Evolutionary conservation across 2,329 filamentous ascomycete species (phyloP).

Genomic region (Microcyclospora pomicola): DNA sequence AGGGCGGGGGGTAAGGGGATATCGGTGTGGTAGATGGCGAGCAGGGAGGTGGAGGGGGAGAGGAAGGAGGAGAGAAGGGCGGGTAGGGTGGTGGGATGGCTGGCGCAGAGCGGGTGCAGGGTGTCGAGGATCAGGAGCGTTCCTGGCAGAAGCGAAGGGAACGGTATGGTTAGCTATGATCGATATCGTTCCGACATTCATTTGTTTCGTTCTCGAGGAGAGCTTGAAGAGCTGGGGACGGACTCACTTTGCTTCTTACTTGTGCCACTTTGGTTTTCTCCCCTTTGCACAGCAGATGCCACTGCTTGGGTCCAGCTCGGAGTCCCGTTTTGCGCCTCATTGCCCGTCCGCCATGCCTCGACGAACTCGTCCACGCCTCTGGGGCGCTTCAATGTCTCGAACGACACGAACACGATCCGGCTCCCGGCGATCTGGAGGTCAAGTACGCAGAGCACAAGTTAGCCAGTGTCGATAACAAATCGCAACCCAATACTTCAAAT

Average conservation of each 20-base stretch:
- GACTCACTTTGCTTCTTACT: too few relatives aligned
- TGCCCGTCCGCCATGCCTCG: constrained; percentile 14
- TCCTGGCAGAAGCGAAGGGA: constrained; percentile 31
- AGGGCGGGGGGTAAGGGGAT: too few relatives aligned
- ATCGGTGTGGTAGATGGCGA: constrained; percentile 74
- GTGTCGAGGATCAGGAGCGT: constrained; percentile 68
- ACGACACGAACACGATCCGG: constrained; percentile 51
- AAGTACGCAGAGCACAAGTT: not conserved
- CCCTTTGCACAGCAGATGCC: too few relatives aligned
- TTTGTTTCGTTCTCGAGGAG: too few relatives aligned
- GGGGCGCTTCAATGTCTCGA: constrained; percentile 55
- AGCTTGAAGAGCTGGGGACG: too few relatives aligned
- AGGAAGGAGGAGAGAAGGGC: constrained; percentile 58
- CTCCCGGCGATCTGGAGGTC: too few relatives aligned
- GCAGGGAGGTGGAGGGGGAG: constrained; percentile 52
- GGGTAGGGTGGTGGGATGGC: constrained; percentile 45
- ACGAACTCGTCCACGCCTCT: constrained; percentile 54
- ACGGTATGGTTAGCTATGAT: constrained; percentile 2
- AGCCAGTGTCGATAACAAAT: not conserved
- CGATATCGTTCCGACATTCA: not conserved
- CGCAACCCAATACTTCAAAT: not conserved
- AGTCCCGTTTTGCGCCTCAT: constrained; percentile 9
- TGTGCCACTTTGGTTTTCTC: too few relatives aligned
- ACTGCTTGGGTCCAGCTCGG: constrained; percentile 18
- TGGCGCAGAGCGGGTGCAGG: constrained; percentile 52